Conservation (phyloP, 441 rosid genomes). For the Capsella rubella region DNA sequence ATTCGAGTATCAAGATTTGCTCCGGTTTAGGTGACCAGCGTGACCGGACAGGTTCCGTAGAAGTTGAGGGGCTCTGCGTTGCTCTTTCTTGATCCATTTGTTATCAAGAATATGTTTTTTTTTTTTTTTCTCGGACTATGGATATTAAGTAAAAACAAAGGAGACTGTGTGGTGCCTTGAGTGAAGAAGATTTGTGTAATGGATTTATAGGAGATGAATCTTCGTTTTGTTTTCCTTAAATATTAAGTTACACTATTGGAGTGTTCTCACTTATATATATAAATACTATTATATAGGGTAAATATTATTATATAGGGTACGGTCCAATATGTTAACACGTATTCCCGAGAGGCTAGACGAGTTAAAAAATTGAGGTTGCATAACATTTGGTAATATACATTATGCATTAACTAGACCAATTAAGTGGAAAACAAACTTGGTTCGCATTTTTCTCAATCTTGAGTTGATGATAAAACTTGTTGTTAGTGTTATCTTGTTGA, state of each 20-base stretch:
- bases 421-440: neutral
- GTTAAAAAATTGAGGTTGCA: slow-evolving; percentile 7
- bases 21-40: slow-evolving; percentile 98
- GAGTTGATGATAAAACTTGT: neutral
- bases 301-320: slow-evolving; percentile 18
- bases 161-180: slow-evolving; percentile 21
- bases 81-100: slow-evolving; percentile 38
- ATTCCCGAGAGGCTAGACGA: slow-evolving; percentile 3
- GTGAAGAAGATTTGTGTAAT: slow-evolving; percentile 13
- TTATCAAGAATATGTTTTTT: slow-evolving; percentile 11
- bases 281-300: slow-evolving; percentile 16
- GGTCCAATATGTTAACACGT: slow-evolving; percentile 42
- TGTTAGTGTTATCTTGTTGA: neutral
- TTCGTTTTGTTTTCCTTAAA: slow-evolving; percentile 21
- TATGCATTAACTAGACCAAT: slow-evolving; percentile 1
- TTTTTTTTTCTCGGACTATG: neutral
- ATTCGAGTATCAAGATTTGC: slow-evolving; percentile 93
- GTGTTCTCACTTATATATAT: slow-evolving; percentile 24
- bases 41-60: slow-evolving; percentile 39
- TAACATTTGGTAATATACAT: slow-evolving; percentile 10
- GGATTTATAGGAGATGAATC: slow-evolving; percentile 26
- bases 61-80: slow-evolving; percentile 22
- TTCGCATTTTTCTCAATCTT: neutral
- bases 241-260: slow-evolving; percentile 31
- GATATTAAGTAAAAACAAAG: neutral